Percentiles rank a stretch among this genome's conserved stretches.
Evolutionary conservation across 2,329 filamentous ascomycete genomes (phyloP).

Genomic region (Fusarium equiseti): DNA sequence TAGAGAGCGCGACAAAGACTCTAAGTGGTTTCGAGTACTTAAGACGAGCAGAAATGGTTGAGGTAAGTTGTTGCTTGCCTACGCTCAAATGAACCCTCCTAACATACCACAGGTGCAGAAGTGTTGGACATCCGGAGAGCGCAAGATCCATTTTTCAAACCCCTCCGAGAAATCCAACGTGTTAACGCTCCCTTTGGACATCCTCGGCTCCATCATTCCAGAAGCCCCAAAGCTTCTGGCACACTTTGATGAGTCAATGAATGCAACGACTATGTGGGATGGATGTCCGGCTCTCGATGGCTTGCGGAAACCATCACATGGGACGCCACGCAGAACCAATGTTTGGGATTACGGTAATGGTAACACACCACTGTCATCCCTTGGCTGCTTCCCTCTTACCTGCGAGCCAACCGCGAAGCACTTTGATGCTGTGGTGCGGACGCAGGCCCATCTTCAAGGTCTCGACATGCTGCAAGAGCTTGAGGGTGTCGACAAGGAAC

Average conservation of each 20-base stretch:
- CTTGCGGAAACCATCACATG: no score
- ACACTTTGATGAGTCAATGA: background rate
- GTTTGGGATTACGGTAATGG: slow-evolving; percentile 31
- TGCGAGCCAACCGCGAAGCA: slow-evolving; percentile 25
- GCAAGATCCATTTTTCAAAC: background rate
- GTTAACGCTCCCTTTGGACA: background rate
- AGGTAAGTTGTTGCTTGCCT: slow-evolving; percentile 1
- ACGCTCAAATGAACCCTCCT: background rate
- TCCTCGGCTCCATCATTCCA: background rate
- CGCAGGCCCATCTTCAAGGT: slow-evolving; percentile 21
- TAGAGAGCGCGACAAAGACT: slow-evolving; percentile 16
- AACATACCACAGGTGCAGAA: slow-evolving; percentile 24
- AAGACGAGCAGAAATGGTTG: slow-evolving; percentile 24
- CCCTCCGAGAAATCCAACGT: background rate
- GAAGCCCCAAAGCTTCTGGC: background rate
- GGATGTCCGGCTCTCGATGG: no score
- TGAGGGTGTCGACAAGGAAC: slow-evolving; percentile 29
- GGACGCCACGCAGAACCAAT: background rate
- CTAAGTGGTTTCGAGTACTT: slow-evolving; percentile 36
- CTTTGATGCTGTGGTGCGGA: slow-evolving; percentile 29
- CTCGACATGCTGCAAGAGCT: slow-evolving; percentile 31
- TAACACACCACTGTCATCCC: slow-evolving; percentile 4
- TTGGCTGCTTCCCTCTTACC: slow-evolving; percentile 32
- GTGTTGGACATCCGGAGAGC: slow-evolving; percentile 20
- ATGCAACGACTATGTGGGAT: background rate